These are phyloP conservation scores for Phyllosticta paracitricarpa DNA, from an alignment of 2,329 filamentous ascomycete species.

Conservation along the genomic window DNA sequence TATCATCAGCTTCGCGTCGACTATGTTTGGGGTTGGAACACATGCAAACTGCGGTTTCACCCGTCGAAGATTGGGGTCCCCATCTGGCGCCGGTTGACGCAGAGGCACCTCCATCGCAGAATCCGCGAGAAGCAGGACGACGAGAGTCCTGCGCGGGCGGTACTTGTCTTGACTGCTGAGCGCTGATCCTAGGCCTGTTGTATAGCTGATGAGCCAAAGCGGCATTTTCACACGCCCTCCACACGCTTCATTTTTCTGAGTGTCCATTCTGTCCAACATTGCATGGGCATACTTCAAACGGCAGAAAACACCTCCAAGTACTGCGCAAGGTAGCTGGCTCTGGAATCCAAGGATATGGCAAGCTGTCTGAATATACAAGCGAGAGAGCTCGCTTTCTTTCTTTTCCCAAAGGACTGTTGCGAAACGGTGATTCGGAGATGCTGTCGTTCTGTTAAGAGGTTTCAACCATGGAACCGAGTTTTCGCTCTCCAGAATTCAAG, in stretches of 20 bases:
- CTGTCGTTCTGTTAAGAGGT: no score
- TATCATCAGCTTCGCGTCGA: no score
- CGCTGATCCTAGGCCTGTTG: neutral
- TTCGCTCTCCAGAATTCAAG: no score
- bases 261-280: neutral
- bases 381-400: no score
- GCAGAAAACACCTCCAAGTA: no score
- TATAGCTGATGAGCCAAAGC: neutral
- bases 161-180: neutral
- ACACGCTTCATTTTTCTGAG: neutral
- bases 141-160: neutral
- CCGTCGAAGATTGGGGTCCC: neutral
- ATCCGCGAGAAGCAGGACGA: neutral
- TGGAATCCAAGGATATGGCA: no score
- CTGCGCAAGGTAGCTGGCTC: no score
- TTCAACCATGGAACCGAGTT: no score
- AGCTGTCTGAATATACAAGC: no score
- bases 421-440: no score
- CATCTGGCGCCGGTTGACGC: neutral
- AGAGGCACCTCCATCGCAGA: neutral
- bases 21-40: neutral
- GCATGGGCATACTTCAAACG: no score
- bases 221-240: neutral
- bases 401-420: no score
- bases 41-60: neutral